These are phyloP conservation scores for Lippia alba DNA, from an alignment of 305 asterid genomes.

Conservation along the genomic window DNA sequence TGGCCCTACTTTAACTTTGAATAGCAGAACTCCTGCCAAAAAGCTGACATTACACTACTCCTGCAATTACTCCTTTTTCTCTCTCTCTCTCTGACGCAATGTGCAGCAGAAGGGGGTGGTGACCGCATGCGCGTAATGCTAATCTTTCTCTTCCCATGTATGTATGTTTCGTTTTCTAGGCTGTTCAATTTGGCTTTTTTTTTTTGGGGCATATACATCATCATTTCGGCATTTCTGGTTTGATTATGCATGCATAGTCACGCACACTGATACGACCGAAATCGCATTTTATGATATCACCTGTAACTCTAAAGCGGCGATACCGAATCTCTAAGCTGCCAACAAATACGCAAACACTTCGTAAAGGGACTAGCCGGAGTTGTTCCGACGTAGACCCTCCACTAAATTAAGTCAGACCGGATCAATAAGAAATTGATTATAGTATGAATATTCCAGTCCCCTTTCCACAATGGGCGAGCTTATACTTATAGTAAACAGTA, in stretches of 20 bases:
- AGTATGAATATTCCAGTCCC: no score
- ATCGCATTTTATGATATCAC: no score
- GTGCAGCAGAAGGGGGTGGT: slow-evolving; percentile 36
- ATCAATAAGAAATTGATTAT: no score
- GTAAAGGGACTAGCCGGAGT: no score
- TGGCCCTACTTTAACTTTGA: slow-evolving; percentile 8
- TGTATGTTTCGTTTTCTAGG: slow-evolving; percentile 23
- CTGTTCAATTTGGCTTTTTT: slow-evolving; percentile 40
- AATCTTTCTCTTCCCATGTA: slow-evolving; percentile 31
- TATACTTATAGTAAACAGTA: no score
- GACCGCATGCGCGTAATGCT: slow-evolving; percentile 53
- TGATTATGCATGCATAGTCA: neutral
- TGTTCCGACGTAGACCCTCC: no score
- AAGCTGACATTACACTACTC: slow-evolving; percentile 52
- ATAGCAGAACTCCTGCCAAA: slow-evolving; percentile 38
- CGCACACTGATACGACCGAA: no score
- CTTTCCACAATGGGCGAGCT: no score
- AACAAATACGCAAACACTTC: no score
- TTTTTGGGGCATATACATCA: slow-evolving; percentile 2
- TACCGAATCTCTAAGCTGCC: no score
- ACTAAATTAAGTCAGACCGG: no score
- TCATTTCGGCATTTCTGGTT: neutral
- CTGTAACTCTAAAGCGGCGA: no score
- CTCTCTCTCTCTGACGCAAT: slow-evolving; percentile 10
- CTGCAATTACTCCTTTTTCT: slow-evolving; percentile 35